Conservation (phyloP, 140 eudicot genomes). For the Bidens hawaiensis region DNA sequence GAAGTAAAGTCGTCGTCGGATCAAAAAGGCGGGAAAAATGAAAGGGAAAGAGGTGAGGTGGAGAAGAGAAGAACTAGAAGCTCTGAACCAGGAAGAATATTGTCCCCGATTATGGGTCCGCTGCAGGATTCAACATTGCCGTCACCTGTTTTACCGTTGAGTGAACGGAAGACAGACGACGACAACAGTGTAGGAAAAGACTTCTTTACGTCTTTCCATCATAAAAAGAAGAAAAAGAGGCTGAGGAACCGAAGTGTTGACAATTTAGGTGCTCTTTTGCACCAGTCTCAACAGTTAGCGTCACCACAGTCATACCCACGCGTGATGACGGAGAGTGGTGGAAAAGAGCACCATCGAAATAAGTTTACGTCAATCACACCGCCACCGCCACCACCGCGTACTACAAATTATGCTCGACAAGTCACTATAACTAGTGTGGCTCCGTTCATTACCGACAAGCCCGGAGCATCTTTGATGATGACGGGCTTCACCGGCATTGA, state of each 20-base stretch:
- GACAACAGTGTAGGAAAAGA: constrained; percentile 48
- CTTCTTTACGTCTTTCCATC: constrained; percentile 48
- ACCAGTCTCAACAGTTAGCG: constrained; percentile 38
- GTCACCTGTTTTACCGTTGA: constrained; percentile 7
- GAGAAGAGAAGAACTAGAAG: constrained; percentile 34
- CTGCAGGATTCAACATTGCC: constrained; percentile 38
- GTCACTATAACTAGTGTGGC: constrained; percentile 18
- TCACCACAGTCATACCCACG: too few relatives aligned
- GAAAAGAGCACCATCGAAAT: too few relatives aligned
- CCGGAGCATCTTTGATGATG: constrained; percentile 19
- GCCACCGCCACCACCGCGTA: constrained; percentile 5
- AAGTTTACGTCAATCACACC: constrained; percentile 15
- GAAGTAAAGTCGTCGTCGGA: constrained; percentile 23
- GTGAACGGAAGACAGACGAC: constrained; percentile 37
- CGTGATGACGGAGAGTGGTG: too few relatives aligned
- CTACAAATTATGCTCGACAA: neutral
- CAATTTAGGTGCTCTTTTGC: constrained; percentile 39
- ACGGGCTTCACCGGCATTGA: constrained; percentile 36
- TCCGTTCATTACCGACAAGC: constrained; percentile 19
- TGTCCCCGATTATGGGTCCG: constrained; percentile 25
- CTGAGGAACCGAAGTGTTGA: constrained; percentile 61
- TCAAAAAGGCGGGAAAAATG: constrained; percentile 16
- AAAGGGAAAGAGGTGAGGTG: constrained; percentile 8
- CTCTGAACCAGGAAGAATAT: constrained; percentile 27
- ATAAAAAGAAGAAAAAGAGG: constrained; percentile 56